phyloP scores from a whole-genome alignment of 1,139 yeast genomes.

The Sugiyamaella pinicola region DNA sequence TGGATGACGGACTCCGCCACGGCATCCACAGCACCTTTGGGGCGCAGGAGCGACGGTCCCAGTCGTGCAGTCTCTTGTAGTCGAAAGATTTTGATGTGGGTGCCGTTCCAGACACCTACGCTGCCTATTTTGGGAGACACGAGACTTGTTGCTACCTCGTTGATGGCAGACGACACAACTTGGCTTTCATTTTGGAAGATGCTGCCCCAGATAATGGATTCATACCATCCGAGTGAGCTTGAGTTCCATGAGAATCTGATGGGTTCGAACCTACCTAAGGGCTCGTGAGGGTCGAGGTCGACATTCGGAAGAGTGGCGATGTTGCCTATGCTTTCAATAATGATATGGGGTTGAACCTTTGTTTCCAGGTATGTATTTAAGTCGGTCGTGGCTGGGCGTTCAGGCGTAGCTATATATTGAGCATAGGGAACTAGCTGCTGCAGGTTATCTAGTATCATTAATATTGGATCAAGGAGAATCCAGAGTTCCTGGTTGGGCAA shows the following conservation, averaged over 20 bases:
- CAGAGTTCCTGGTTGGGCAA: conserved; percentile 3
- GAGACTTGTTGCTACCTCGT: conserved; percentile 27
- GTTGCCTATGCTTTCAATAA: conserved; percentile 33
- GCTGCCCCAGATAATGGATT: conserved; percentile 65
- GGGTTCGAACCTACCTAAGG: conserved; percentile 45
- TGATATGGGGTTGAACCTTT: conserved; percentile 33
- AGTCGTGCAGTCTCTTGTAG: conserved; percentile 50
- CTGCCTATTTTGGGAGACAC: conserved; percentile 24
- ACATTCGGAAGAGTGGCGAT: conserved; percentile 29
- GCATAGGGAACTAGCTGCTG: conserved; percentile 25
- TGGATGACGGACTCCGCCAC: conserved; percentile 50
- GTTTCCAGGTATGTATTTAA: conserved; percentile 14
- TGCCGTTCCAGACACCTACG: conserved; percentile 59
- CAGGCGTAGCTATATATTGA: conserved; percentile 14
- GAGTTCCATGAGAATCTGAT: conserved; percentile 63
- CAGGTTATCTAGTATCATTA: conserved; percentile 4
- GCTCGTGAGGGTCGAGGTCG: conserved; percentile 29
- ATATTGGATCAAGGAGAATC: conserved; percentile 12
- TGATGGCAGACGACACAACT: conserved; percentile 21
- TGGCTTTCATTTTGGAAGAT: conserved; percentile 54
- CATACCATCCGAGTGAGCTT: conserved; percentile 75
- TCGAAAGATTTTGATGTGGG: conserved; percentile 62
- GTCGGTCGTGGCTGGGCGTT: neutral
- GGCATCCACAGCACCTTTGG: conserved; percentile 55
- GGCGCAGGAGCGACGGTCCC: conserved; percentile 47